Conservation (phyloP, 176 grass and related monocot genomes). For the Elymus sibiricus region DNA sequence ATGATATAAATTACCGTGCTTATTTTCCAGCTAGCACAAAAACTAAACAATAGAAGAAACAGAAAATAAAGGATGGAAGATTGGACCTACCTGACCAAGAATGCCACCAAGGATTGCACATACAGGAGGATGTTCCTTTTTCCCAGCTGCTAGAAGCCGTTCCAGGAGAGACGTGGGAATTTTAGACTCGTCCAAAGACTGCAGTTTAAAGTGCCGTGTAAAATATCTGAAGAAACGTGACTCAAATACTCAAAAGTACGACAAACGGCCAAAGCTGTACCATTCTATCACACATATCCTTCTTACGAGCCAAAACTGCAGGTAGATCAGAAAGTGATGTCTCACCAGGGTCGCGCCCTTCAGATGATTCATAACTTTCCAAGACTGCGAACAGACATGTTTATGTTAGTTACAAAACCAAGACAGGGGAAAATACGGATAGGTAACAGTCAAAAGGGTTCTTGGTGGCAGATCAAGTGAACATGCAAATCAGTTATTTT, state of each 20-base stretch:
- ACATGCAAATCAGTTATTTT: neutral
- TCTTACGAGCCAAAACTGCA: conserved; percentile 57
- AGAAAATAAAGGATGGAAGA: neutral
- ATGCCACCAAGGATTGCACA: conserved; percentile 96
- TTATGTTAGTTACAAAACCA: neutral
- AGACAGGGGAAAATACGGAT: neutral
- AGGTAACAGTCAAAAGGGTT: neutral
- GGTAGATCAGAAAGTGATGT: conserved; percentile 62
- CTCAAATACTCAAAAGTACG: neutral
- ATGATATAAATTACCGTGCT: neutral
- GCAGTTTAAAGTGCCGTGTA: conserved; percentile 33
- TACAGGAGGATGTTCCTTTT: conserved; percentile 76
- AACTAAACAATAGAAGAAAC: neutral
- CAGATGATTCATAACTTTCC: conserved; percentile 71
- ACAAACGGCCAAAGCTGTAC: conserved; percentile 23
- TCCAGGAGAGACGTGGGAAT: conserved; percentile 60
- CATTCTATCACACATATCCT: conserved; percentile 82
- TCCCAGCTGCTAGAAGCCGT: conserved; percentile 65
- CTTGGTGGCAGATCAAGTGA: neutral
- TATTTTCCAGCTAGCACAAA: neutral
- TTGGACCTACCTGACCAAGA: conserved; percentile 80
- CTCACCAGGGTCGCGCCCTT: conserved; percentile 57
- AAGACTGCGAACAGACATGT: conserved; percentile 44
- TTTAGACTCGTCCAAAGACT: conserved; percentile 79
- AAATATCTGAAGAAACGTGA: conserved; percentile 1